Conservation (phyloP, 208 protist species). For the Balamuthia mandrillaris region DNA sequence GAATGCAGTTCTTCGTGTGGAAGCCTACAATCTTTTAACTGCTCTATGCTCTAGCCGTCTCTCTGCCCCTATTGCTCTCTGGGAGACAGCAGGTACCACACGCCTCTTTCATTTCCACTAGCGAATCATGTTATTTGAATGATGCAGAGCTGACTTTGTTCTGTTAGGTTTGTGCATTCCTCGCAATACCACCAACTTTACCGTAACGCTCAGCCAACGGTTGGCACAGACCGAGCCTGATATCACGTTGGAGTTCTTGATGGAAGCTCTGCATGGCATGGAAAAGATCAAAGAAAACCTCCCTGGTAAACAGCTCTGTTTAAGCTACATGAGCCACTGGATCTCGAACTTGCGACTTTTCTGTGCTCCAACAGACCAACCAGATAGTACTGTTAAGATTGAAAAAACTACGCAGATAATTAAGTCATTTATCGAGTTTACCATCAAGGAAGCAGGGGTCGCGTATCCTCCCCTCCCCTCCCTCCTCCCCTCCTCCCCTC, state of each 20-base stretch:
- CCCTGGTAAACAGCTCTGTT: conserved; percentile 52
- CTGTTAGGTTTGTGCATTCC: conserved; percentile 53
- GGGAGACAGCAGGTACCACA: conserved; percentile 42
- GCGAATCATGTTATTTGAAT: no score
- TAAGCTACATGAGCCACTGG: conserved; percentile 66
- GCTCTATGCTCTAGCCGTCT: conserved; percentile 56
- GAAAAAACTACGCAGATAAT: conserved; percentile 43
- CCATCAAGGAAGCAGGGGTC: conserved; percentile 42
- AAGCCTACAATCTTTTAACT: conserved; percentile 60
- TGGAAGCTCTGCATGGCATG: conserved; percentile 45
- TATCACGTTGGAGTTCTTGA: conserved; percentile 62
- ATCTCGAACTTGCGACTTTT: conserved; percentile 49
- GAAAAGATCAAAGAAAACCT: conserved; percentile 38
- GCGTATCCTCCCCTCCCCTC: no score
- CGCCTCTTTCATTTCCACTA: not conserved
- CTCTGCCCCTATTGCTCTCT: conserved; percentile 23
- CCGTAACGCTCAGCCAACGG: conserved; percentile 44
- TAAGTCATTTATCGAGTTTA: conserved; percentile 49
- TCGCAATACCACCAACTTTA: conserved; percentile 47
- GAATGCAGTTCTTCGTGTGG: conserved; percentile 46
- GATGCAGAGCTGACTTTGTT: no score
- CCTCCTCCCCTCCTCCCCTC: no score
- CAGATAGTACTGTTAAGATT: conserved; percentile 18
- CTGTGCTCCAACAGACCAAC: not conserved
- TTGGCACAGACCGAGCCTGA: conserved; percentile 40